These are phyloP conservation scores for Cryptococcus sp. DNA, from an alignment of 1,284 basidiomycete species.

Conservation along the genomic window DNA sequence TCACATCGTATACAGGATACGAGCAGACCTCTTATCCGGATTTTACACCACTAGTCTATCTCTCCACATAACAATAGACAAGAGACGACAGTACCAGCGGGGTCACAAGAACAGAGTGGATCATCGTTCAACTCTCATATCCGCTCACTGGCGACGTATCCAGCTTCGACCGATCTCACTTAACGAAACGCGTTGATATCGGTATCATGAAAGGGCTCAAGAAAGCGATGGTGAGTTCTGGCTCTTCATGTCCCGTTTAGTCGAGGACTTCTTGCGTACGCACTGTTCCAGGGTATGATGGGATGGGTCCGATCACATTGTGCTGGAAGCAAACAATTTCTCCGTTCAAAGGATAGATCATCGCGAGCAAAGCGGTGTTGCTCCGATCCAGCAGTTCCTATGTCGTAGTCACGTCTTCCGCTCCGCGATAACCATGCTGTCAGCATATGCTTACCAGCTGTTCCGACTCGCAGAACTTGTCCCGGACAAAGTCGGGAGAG, in stretches of 20 bases:
- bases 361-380: neutral
- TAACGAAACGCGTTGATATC: too few relatives aligned
- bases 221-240: slow-evolving; percentile 73
- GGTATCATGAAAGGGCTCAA: slow-evolving; percentile 79
- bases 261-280: neutral
- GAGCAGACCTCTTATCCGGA: too few relatives aligned
- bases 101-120: too few relatives aligned
- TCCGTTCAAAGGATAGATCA: neutral
- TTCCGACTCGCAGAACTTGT: slow-evolving; percentile 30
- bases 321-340: too few relatives aligned
- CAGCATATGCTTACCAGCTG: slow-evolving; percentile 12
- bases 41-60: too few relatives aligned
- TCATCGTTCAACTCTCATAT: too few relatives aligned
- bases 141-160: too few relatives aligned
- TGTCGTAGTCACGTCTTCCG: neutral
- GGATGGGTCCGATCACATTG: neutral
- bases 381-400: neutral
- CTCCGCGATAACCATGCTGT: neutral
- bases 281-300: neutral
- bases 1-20: too few relatives aligned
- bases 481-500: slow-evolving; percentile 47
- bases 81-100: too few relatives aligned
- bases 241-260: too few relatives aligned
- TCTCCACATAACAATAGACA: too few relatives aligned
- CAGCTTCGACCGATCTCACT: too few relatives aligned